Percentiles rank a stretch among this genome's conserved stretches.
Conservation (phyloP, 2,329 filamentous ascomycete species). For the Hansfordia pulvinata region DNA sequence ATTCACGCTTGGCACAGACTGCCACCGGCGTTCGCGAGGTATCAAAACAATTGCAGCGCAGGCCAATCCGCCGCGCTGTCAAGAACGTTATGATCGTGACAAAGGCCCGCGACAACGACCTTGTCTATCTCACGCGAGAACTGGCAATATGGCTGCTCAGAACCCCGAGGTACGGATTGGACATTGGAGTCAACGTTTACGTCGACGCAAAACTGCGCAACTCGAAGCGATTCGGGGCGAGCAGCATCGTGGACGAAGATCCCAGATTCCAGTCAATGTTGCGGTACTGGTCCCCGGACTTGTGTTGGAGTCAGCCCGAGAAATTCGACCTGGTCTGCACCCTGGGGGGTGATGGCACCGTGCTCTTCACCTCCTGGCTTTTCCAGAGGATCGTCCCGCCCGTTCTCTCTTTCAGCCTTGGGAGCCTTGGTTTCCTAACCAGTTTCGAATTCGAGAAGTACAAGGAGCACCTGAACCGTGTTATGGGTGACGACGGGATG, state of each 20-base stretch:
- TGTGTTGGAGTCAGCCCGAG: slow-evolving; percentile 88
- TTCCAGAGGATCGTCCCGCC: slow-evolving; percentile 82
- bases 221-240: slow-evolving; percentile 76
- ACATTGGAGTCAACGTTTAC: slow-evolving; percentile 90
- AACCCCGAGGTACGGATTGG: slow-evolving; percentile 78
- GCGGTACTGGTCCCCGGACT: slow-evolving; percentile 88
- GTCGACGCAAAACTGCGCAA: slow-evolving; percentile 90
- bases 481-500: slow-evolving; percentile 95
- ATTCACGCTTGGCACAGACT: slow-evolving; percentile 88
- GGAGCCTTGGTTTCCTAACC: slow-evolving; percentile 78
- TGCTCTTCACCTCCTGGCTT: slow-evolving; percentile 82
- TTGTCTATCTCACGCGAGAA: slow-evolving; percentile 81
- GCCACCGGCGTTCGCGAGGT: slow-evolving; percentile 92
- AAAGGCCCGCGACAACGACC: slow-evolving; percentile 87
- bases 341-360: slow-evolving; percentile 75
- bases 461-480: slow-evolving; percentile 69
- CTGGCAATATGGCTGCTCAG: slow-evolving; percentile 76
- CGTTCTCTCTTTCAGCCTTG: slow-evolving; percentile 71
- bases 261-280: slow-evolving; percentile 71
- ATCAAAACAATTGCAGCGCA: slow-evolving; percentile 83
- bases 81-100: slow-evolving; percentile 97
- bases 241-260: slow-evolving; percentile 59
- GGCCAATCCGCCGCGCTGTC: slow-evolving; percentile 84
- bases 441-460: slow-evolving; percentile 82
- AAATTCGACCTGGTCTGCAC: slow-evolving; percentile 91